Base-by-base conservation (phyloP, 768 basidiomycete species). In the Lactifluus subvellereus region DNA sequence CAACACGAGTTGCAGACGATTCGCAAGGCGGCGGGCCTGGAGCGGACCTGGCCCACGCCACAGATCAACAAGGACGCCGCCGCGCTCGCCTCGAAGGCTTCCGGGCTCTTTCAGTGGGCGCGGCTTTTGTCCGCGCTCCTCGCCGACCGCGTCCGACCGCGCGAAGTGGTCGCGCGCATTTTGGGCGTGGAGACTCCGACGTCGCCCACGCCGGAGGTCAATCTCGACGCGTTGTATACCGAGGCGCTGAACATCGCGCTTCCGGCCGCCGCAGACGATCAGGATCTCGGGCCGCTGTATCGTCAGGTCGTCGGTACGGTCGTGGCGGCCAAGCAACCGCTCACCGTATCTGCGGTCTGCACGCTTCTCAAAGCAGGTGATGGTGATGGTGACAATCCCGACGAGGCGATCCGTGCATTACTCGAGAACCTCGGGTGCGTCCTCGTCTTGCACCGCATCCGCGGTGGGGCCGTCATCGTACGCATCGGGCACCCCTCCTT, bases 31-130 rank as follows among this genome's bases (percentile, higher is more conserved):
- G 38, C 37, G 18, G 27, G 43, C 22, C 54, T 53, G 22, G 40
- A 43, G 61, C n/a, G 13, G 10, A 6, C 32, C 8, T 56, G 60
- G 57, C 2, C 50, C 14, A 13, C 51, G 10, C 18, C 22, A 11
- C 52, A 59, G 47, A 45, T 69, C 16, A 37, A 63, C 6, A 32
- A 18, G 20, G 65, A 66, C 33, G 65, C 61, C 1, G 35, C 33
- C 9, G 47, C 57, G 40, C 57, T 66, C 47, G 57, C 54, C 35
- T 43, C 43, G 33, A 53, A 57, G 43, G 60, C 68, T 2, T 48
- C 57, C 6, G 68, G 68, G 1, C 59, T 69, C 13, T 69, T 69
- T 45, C 61, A 67, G 32, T 70, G 66, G 59, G 69, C 69, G n/a
- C 6, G 33, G 35, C 51, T 68, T 1, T 54, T 50, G 8, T 61